Conservation (phyloP, 768 basidiomycete genomes). For the Lactifluus piperatus region DNA sequence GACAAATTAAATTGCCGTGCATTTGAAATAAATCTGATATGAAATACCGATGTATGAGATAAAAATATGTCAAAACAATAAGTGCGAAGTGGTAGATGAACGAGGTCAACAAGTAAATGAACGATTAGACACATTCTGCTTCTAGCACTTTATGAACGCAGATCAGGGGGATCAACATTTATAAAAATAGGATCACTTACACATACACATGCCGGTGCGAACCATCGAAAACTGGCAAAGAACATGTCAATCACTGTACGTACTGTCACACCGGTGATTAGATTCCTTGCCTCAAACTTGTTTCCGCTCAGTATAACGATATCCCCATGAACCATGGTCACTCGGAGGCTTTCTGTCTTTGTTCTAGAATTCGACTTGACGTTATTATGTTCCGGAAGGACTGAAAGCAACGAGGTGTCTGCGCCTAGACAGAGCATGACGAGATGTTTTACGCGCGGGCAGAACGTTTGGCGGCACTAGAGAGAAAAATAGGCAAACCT, state of each 20-base stretch:
- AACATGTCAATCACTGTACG: background rate
- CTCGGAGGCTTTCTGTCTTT: constrained; percentile 14
- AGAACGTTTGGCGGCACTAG: constrained; percentile 11
- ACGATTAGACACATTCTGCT: constrained; percentile 7
- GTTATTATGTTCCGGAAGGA: background rate
- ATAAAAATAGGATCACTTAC: constrained; percentile 1
- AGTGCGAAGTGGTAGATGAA: background rate
- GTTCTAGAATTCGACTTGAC: background rate
- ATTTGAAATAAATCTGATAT: background rate
- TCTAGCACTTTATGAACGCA: constrained; percentile 6
- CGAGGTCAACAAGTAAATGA: background rate
- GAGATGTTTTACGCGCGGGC: background rate
- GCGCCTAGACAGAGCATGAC: constrained; percentile 17
- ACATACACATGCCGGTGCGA: constrained; percentile 16
- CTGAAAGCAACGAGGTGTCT: constrained; percentile 6
- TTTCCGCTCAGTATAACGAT: constrained; percentile 5
- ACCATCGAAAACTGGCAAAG: constrained; percentile 1
- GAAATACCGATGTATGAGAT: background rate
- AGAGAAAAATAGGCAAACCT: background rate
- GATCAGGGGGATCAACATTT: background rate
- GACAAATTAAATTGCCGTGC: background rate
- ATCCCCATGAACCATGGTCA: constrained; percentile 19
- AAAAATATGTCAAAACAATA: constrained; percentile 8
- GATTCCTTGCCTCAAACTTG: constrained; percentile 9
- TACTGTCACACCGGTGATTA: background rate